phyloP scores from a whole-genome alignment of 106 monocot species.

The Triglochin maritima region DNA sequence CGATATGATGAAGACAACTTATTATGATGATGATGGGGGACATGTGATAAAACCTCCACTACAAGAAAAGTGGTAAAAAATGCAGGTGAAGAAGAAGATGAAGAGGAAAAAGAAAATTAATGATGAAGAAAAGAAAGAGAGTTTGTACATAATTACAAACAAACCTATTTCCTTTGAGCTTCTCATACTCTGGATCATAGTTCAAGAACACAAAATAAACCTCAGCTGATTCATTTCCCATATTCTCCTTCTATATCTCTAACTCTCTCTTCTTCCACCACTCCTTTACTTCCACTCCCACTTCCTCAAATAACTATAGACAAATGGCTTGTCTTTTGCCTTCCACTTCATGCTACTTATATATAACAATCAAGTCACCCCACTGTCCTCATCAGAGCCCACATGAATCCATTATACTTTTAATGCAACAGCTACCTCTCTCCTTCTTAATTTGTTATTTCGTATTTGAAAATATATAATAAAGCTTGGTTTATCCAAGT shows the following conservation, averaged over 20 bases:
- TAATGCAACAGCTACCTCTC: too few relatives aligned
- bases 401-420: too few relatives aligned
- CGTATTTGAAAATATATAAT: too few relatives aligned
- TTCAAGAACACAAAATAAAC: constrained; percentile 25
- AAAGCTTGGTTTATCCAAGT: too few relatives aligned
- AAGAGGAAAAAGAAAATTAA: background rate
- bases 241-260: background rate
- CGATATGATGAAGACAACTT: too few relatives aligned
- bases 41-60: background rate
- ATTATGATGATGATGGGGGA: too few relatives aligned
- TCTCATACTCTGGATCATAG: constrained; percentile 26
- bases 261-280: background rate
- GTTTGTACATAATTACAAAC: background rate
- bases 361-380: too few relatives aligned
- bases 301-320: background rate
- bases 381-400: too few relatives aligned
- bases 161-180: constrained; percentile 14
- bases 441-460: too few relatives aligned
- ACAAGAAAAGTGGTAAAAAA: background rate
- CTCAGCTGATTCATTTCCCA: constrained; percentile 6
- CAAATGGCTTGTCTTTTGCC: too few relatives aligned
- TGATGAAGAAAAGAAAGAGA: background rate
- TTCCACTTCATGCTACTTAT: too few relatives aligned
- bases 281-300: background rate
- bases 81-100: background rate